These are phyloP conservation scores for Ailanthus altissimus DNA, from an alignment of 345 rosid genomes.

Conservation along the genomic window DNA sequence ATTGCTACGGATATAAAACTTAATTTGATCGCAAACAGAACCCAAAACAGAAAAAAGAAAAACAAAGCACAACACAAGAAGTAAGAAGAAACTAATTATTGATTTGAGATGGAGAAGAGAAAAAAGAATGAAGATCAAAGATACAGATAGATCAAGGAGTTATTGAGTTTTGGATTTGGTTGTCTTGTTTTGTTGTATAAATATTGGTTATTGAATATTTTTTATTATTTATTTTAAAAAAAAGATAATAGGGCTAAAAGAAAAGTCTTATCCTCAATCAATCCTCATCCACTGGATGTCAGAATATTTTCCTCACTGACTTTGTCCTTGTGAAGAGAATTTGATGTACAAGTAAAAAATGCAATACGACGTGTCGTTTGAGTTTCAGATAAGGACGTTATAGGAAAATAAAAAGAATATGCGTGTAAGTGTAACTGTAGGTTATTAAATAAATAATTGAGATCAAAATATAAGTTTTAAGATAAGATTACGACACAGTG, in stretches of 20 bases:
- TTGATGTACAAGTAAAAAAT: too few species aligned
- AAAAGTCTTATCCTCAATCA: slow-evolving; percentile 33
- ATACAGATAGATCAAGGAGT: neutral
- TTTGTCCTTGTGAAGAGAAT: too few species aligned
- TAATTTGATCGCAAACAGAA: too few species aligned
- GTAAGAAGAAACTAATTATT: neutral
- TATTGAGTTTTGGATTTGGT: too few species aligned
- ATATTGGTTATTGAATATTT: neutral
- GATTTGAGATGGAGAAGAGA: neutral
- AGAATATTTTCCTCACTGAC: neutral
- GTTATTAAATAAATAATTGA: too few species aligned
- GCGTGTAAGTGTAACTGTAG: too few species aligned
- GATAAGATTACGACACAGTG: too few species aligned
- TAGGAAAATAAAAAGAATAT: too few species aligned
- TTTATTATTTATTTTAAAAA: neutral
- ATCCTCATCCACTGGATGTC: slow-evolving; percentile 17
- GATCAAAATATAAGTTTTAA: too few species aligned
- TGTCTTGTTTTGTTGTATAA: slow-evolving; percentile 4
- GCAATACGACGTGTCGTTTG: slow-evolving; percentile 5
- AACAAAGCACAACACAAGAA: neutral
- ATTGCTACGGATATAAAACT: slow-evolving; percentile 34
- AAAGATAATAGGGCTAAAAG: neutral
- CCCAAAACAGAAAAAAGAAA: neutral
- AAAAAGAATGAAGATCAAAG: too few species aligned
- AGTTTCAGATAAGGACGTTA: neutral